These are phyloP conservation scores for Exophiala mesophila DNA, from an alignment of 2,329 filamentous ascomycete species.

Conservation along the genomic window DNA sequence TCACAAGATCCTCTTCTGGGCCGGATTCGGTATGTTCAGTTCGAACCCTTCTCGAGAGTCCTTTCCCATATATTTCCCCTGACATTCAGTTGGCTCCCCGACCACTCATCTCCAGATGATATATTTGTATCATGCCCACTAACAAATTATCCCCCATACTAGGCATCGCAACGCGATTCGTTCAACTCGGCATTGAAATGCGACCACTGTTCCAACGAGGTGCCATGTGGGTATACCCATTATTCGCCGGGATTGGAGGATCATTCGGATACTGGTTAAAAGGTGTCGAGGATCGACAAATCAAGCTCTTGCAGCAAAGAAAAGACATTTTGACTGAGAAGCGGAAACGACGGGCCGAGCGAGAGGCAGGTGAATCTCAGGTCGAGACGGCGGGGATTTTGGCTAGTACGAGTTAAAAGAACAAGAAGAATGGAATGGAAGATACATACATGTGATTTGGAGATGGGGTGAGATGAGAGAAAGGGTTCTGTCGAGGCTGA, in stretches of 20 bases:
- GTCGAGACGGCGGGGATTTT: constrained; percentile 21
- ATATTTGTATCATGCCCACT: constrained; percentile 1
- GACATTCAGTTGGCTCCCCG: too few species aligned
- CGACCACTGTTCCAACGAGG: constrained; percentile 82
- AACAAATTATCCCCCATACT: constrained; percentile 11
- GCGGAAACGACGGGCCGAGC: constrained; percentile 69
- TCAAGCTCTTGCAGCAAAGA: constrained; percentile 69
- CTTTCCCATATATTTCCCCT: too few species aligned
- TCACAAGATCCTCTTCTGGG: constrained; percentile 51
- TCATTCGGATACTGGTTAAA: constrained; percentile 97
- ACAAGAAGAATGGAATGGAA: too few species aligned
- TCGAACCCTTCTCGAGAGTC: too few species aligned
- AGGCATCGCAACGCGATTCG: constrained; percentile 89
- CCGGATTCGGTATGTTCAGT: constrained; percentile 78
- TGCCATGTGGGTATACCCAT: constrained; percentile 84
- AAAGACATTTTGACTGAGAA: constrained; percentile 82
- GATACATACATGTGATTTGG: too few species aligned
- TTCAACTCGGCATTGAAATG: constrained; percentile 98
- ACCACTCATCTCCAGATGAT: too few species aligned
- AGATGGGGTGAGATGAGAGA: too few species aligned
- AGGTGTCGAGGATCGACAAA: constrained; percentile 80
- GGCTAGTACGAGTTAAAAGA: constrained; percentile 25
- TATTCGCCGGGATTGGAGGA: constrained; percentile 78
- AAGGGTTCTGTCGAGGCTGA: too few species aligned
- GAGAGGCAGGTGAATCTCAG: constrained; percentile 45